Percentiles rank a stretch among this genome's conserved stretches.
phyloP scores from a whole-genome alignment of 169 alveolate species.

The Plasmodium malariae region DNA sequence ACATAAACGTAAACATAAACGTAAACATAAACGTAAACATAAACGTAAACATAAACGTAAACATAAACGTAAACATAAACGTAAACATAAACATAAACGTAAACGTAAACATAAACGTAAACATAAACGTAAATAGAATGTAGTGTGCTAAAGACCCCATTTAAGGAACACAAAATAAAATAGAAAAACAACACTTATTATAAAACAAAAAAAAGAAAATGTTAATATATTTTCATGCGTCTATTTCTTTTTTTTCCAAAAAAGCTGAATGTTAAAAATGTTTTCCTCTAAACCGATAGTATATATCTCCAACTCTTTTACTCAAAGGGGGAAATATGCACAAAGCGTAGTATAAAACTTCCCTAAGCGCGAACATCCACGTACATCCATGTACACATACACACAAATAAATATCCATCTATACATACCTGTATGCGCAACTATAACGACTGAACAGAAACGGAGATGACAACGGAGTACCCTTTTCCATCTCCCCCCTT shows the following conservation, averaged over 20 bases:
- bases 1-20: too few relatives aligned
- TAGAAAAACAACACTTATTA: neutral
- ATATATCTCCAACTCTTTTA: neutral
- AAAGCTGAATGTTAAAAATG: neutral
- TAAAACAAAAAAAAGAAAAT: neutral
- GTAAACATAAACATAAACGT: too few relatives aligned
- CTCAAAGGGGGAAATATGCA: neutral
- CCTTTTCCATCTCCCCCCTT: too few relatives aligned
- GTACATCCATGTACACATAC: neutral
- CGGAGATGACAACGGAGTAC: too few relatives aligned
- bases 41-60: too few relatives aligned
- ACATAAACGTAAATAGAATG: neutral
- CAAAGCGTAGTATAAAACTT: neutral
- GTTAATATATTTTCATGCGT: neutral
- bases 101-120: too few relatives aligned
- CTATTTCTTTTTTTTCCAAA: neutral
- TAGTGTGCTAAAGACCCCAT: neutral
- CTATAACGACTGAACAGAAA: too few relatives aligned
- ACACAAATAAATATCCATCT: neutral
- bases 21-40: too few relatives aligned
- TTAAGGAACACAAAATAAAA: neutral
- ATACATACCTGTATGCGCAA: neutral
- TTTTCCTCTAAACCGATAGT: neutral
- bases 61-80: too few relatives aligned
- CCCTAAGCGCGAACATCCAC: neutral